A percentile compares a stretch with the other conserved stretches of the same genome.
These are phyloP conservation scores for Suillus cothurnatus DNA, from an alignment of 768 basidiomycete genomes.

Conservation along the genomic window DNA sequence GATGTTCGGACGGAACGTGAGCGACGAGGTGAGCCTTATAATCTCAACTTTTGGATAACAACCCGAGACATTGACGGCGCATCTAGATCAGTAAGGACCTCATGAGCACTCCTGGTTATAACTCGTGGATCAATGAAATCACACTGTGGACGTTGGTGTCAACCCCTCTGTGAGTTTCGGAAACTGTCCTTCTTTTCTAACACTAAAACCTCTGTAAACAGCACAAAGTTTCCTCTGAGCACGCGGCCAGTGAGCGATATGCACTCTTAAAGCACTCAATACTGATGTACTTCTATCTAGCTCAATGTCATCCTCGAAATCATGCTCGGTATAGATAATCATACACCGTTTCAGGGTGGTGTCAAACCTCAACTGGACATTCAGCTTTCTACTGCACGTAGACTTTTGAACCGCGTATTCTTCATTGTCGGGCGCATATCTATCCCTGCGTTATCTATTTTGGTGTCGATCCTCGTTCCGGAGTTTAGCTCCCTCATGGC, in stretches of 20 bases:
- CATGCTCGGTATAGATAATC: constrained; percentile 65
- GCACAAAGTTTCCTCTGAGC: constrained; percentile 86
- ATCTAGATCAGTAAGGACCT: constrained; percentile 81
- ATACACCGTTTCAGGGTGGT: constrained; percentile 12
- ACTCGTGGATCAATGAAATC: constrained; percentile 64
- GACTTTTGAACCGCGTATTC: constrained; percentile 39
- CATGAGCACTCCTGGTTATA: constrained; percentile 72
- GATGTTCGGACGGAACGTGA: constrained; percentile 85
- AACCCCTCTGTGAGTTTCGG: constrained; percentile 60
- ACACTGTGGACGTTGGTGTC: constrained; percentile 89
- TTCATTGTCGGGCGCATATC: constrained; percentile 56
- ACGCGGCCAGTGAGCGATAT: constrained; percentile 66
- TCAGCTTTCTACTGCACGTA: constrained; percentile 13
- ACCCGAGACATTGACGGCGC: constrained; percentile 4
- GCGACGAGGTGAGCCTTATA: constrained; percentile 65
- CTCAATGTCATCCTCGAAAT: constrained; percentile 84
- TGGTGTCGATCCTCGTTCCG: constrained; percentile 74
- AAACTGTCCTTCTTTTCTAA: not conserved
- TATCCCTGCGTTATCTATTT: constrained; percentile 61
- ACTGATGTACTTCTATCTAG: constrained; percentile 35
- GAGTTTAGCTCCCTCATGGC: constrained; percentile 86
- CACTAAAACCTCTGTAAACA: constrained; percentile 26
- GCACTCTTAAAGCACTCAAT: not conserved
- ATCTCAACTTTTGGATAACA: not conserved
- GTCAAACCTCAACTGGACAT: constrained; percentile 30